Evolutionary conservation across 2,329 filamentous ascomycete species (phyloP), one percentile per base, ranked within the genome.

Genomic region (Colletotrichum spinosum): DNA sequence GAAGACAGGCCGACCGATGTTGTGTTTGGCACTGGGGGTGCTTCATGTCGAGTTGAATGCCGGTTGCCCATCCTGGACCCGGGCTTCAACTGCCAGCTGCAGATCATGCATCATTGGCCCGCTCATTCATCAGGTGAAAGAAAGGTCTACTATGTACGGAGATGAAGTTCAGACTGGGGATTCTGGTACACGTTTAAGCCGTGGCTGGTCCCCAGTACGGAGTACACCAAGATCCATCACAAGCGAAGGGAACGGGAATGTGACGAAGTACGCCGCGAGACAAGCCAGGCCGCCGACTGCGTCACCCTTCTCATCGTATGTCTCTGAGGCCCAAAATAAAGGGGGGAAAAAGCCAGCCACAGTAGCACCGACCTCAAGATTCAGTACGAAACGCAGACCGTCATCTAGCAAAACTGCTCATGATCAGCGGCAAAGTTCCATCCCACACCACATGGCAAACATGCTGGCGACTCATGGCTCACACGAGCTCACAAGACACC

Each of bases 361-460:
- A 25, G 25, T 25, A 25, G 25, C 25, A 25, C 25, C 25, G 25
- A 25, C 25, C 25, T 25, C 25, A 17, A 17, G 17, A 17, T 17
- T 17, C 17, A 17, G 17, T 17, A 17, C 17, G 17, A 17, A 17
- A 17, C 17, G 17, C 17, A 17, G 17, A 17, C 17, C 17, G 17
- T 17, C 4, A 4, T 5, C 25, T 25, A 25, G 25, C 25, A 25
- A 25, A 5, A 25, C 25, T 25, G 25, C 44, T 33, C 34, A 50
- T 39, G 49, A 60, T 46, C 45, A 49, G 42, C 58, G 39, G 58
- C 25, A 13, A 8, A 37, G 46, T n/a, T 41, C 41, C 54, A 12
- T 25, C 10, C 57, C 44, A 39, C 17, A 55, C 52, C 67, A 68
- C 64, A 68, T 67, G 64, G 67, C 52, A 49, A 53, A 59, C 64